Percentiles rank a stretch among this genome's conserved stretches.
phyloP scores from a whole-genome alignment of 1,284 basidiomycete genomes.

The Ustilago loliicola region DNA sequence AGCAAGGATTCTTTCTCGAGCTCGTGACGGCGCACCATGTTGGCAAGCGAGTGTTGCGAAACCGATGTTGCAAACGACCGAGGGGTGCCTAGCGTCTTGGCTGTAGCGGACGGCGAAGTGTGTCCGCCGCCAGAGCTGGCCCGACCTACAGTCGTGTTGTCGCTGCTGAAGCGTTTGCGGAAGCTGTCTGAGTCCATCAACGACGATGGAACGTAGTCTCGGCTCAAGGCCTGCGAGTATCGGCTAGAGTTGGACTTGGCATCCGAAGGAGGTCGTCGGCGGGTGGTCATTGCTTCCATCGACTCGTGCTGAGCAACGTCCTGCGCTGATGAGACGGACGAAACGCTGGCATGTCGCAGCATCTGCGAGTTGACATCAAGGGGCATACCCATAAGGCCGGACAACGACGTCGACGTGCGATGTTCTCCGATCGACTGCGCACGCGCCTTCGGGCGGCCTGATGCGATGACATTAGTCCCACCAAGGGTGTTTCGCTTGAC shows the following conservation, averaged over 20 bases:
- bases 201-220: slow-evolving; percentile 37
- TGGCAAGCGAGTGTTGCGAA: slow-evolving; percentile 46
- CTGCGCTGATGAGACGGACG: slow-evolving; percentile 32
- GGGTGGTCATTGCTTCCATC: slow-evolving; percentile 11
- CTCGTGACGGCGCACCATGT: slow-evolving; percentile 57
- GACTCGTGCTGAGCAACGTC: slow-evolving; percentile 17
- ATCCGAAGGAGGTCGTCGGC: slow-evolving; percentile 40
- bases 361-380: slow-evolving; percentile 38
- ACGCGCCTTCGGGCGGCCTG: slow-evolving; percentile 20
- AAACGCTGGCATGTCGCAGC: slow-evolving; percentile 42
- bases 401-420: slow-evolving; percentile 43
- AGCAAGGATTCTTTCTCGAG: slow-evolving; percentile 61
- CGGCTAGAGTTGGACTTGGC: slow-evolving; percentile 47
- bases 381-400: slow-evolving; percentile 57
- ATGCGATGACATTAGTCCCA: slow-evolving; percentile 2
- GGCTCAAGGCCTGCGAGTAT: slow-evolving; percentile 41
- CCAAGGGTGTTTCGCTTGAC: slow-evolving; percentile 27
- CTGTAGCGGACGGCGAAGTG: slow-evolving; percentile 59
- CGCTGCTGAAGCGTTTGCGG: slow-evolving; percentile 48
- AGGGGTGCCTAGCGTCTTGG: slow-evolving; percentile 61
- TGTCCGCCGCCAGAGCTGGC: slow-evolving; percentile 55
- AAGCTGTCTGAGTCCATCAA: slow-evolving; percentile 30
- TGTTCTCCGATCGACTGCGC: slow-evolving; percentile 21
- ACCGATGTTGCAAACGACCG: slow-evolving; percentile 48
- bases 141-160: slow-evolving; percentile 49